Percentiles rank a stretch among this genome's conserved stretches.
phyloP scores from a whole-genome alignment of 257 asterid species.

The Scutellaria barbata region DNA sequence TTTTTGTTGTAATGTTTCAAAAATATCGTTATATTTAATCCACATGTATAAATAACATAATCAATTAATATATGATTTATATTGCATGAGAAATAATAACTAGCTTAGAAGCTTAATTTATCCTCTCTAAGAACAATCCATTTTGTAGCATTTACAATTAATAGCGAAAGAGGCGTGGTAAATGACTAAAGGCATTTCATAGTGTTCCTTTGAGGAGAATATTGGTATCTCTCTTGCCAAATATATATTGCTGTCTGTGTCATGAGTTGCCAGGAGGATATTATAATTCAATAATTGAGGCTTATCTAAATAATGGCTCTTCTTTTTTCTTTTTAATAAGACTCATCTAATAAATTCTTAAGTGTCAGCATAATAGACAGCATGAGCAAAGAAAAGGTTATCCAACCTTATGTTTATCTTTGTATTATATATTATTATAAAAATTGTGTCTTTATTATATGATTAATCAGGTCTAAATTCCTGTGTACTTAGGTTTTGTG shows the following conservation, averaged over 20 bases:
- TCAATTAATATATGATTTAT: no score
- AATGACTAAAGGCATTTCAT: no score
- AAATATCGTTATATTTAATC: no score
- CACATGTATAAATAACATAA: no score
- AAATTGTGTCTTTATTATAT: slow-evolving; percentile 12
- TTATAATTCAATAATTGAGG: slow-evolving; percentile 46
- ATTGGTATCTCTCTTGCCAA: neutral
- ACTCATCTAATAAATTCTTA: neutral
- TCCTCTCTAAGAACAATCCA: no score
- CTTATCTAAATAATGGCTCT: slow-evolving; percentile 11
- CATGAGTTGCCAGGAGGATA: slow-evolving; percentile 33
- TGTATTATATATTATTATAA: neutral
- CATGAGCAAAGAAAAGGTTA: slow-evolving; percentile 30
- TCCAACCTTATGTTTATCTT: slow-evolving; percentile 3
- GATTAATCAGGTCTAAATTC: neutral
- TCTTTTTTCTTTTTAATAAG: no score
- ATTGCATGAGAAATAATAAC: no score
- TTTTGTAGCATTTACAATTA: no score
- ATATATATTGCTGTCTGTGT: slow-evolving; percentile 29
- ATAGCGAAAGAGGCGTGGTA: no score
- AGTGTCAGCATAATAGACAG: slow-evolving; percentile 43
- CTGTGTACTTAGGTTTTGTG: slow-evolving; percentile 10
- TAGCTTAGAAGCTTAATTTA: neutral
- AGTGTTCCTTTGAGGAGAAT: neutral
- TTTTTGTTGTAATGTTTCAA: no score